Evolutionary conservation across 2,329 filamentous ascomycete species (phyloP), one percentile per base, ranked within the genome.

Genomic region (Diaporthe caulivora): DNA sequence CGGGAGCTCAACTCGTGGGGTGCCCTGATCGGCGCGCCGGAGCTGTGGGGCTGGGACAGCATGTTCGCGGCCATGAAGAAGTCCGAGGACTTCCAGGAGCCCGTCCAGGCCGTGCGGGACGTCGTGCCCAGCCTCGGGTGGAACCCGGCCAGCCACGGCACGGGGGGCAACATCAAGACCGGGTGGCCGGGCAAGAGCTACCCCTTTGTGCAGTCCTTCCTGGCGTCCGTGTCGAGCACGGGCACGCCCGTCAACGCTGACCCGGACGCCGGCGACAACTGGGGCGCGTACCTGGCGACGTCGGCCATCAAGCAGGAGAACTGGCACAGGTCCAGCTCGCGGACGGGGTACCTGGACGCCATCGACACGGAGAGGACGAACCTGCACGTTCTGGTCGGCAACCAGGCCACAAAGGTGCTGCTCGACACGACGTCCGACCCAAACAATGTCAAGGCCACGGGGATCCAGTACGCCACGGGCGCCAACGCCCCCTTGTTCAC

Each of bases 41-140:
- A 53, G 42, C 44, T 29, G 31, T 71, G 69, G 69, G 69, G 69
- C 6, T 71, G 69, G 69, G 69, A 71, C 40, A 62, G 47, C 55
- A 62, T 71, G 69, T 71, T 53, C 13, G 69, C 69, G 6, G 69
- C 69, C 47, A 71, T 71, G 69, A 71, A 71, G 69, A 71, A 71
- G 53, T 71, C 69, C 6, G 69, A 71, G 44, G 57, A 62, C 47
- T 71, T 71, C 34, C 55, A 71, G 34, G 55, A 53, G 55, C 69
- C 68, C 3, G 69, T 53, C 3, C 44, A 58, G 69, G 55, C 54
- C 9, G 69, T 71, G 31, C 44, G 18, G n/a, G 49, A 57, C 11
- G 58, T 54, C 55, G 69, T 71, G 55, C 55, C 69, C 24, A 71
- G 69, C 37, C 69, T 71, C 1, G 37, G 54, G 24, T 71, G 53